These are phyloP conservation scores for Eutrema yunnanense DNA, from an alignment of 345 rosid species.

Conservation along the genomic window DNA sequence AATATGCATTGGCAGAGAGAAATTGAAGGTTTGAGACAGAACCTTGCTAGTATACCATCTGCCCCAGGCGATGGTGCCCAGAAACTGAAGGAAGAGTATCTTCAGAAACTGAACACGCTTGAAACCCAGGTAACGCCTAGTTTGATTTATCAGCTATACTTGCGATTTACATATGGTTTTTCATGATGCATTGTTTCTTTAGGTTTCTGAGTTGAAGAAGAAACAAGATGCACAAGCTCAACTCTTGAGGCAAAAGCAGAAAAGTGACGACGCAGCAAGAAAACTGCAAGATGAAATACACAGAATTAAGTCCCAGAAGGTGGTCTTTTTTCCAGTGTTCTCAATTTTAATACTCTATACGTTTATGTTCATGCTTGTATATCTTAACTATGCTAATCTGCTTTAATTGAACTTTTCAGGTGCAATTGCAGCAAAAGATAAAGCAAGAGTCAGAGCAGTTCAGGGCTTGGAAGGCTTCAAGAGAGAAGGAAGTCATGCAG, in stretches of 20 bases:
- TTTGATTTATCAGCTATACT: background rate
- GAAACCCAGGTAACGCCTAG: constrained; percentile 68
- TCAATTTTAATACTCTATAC: background rate
- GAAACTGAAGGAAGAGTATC: constrained; percentile 77
- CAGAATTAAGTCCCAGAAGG: constrained; percentile 85
- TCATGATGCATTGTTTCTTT: constrained; percentile 6
- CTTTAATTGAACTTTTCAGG: constrained; percentile 35
- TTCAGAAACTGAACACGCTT: constrained; percentile 79
- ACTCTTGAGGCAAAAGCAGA: constrained; percentile 90
- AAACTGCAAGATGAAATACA: constrained; percentile 88
- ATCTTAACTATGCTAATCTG: background rate
- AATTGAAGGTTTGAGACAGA: constrained; percentile 69
- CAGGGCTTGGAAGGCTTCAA: constrained; percentile 80
- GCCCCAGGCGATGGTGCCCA: constrained; percentile 73
- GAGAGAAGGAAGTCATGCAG: constrained; percentile 99
- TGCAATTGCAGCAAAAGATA: constrained; percentile 85
- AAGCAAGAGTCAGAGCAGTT: constrained; percentile 93
- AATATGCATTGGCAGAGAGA: constrained; percentile 61
- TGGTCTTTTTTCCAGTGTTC: constrained; percentile 2
- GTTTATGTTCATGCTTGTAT: background rate
- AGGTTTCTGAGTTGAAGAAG: constrained; percentile 88
- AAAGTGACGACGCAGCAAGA: constrained; percentile 86
- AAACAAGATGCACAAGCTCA: constrained; percentile 98
- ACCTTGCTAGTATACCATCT: constrained; percentile 69
- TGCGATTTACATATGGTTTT: background rate